These are phyloP conservation scores for Lithohypha guttulata DNA, from an alignment of 2,329 filamentous ascomycete species.

Conservation along the genomic window DNA sequence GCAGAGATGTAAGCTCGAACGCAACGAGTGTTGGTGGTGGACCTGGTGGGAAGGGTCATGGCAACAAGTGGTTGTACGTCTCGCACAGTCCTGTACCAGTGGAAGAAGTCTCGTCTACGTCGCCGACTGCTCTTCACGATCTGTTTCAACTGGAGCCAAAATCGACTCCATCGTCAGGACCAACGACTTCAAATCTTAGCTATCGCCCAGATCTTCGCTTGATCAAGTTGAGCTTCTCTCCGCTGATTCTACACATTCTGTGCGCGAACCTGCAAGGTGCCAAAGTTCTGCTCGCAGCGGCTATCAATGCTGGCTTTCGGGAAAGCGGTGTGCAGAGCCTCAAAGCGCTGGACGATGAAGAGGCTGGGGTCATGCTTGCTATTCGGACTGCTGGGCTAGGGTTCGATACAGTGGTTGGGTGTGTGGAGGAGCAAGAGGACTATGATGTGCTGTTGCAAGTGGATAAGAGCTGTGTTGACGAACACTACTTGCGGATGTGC, in stretches of 20 bases:
- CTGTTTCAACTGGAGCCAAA: neutral
- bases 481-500: conserved; percentile 57
- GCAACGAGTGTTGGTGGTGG: conserved; percentile 35
- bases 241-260: conserved; percentile 63
- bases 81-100: conserved; percentile 61
- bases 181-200: no score
- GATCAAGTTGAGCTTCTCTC: conserved; percentile 21
- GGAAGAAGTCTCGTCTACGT: conserved; percentile 19
- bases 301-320: conserved; percentile 72
- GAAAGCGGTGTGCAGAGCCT: conserved; percentile 68
- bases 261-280: conserved; percentile 59
- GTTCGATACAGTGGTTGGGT: conserved; percentile 71
- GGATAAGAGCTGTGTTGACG: conserved; percentile 19
- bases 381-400: conserved; percentile 73
- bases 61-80: conserved; percentile 75
- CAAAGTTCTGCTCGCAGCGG: conserved; percentile 63
- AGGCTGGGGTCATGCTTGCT: conserved; percentile 63
- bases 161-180: neutral
- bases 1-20: no score
- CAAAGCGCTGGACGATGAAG: conserved; percentile 37
- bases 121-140: neutral
- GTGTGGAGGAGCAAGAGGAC: conserved; percentile 22
- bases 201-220: conserved; percentile 15
- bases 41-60: conserved; percentile 71
- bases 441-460: conserved; percentile 26